These are phyloP conservation scores for Aspergillus unguis DNA, from an alignment of 2,329 filamentous ascomycete genomes.

Conservation along the genomic window DNA sequence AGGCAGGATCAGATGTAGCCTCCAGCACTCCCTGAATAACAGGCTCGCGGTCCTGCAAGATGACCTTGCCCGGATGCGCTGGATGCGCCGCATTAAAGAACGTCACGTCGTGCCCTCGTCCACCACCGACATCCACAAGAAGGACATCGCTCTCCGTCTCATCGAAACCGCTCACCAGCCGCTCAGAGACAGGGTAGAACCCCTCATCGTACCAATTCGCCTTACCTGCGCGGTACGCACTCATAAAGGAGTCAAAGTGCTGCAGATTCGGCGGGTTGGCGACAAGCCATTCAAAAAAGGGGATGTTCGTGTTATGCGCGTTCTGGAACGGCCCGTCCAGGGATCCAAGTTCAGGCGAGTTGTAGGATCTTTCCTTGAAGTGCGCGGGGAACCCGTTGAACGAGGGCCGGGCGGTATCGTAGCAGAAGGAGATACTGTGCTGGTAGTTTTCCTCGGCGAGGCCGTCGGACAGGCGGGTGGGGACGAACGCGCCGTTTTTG, in stretches of 20 bases:
- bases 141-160: constrained; percentile 17
- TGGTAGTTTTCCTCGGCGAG: constrained; percentile 36
- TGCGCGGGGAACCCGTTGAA: constrained; percentile 35
- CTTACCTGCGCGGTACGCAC: constrained; percentile 38
- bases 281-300: constrained; percentile 39
- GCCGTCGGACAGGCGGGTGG: constrained; percentile 31
- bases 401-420: constrained; percentile 34
- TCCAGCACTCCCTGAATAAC: constrained; percentile 29
- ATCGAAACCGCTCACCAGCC: constrained; percentile 14
- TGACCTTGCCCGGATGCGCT: neutral
- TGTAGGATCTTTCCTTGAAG: constrained; percentile 31
- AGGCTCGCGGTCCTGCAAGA: constrained; percentile 19
- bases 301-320: constrained; percentile 34
- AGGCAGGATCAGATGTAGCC: neutral
- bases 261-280: constrained; percentile 35
- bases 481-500: constrained; percentile 24
- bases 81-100: constrained; percentile 36
- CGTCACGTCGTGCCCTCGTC: constrained; percentile 39
- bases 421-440: constrained; percentile 37
- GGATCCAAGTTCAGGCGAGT: constrained; percentile 20
- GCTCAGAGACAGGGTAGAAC: constrained; percentile 25
- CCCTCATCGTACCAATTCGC: constrained; percentile 34
- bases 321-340: constrained; percentile 37
- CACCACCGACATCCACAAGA: constrained; percentile 45
- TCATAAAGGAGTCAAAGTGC: constrained; percentile 39